These are phyloP conservation scores for Carex parvula DNA, from an alignment of 176 grass and related monocot species.

Conservation along the genomic window DNA sequence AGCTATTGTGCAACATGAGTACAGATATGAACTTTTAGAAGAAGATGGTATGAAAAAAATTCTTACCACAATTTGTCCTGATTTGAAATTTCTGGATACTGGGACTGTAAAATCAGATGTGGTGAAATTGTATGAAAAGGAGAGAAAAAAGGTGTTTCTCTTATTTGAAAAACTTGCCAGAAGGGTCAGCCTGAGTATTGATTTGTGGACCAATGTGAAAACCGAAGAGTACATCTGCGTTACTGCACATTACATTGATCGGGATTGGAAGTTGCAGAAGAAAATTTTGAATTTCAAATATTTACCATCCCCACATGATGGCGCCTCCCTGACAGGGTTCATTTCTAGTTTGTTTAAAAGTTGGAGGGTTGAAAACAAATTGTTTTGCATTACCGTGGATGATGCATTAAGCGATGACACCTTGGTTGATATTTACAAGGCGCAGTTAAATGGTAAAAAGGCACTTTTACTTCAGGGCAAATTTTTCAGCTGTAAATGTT, in stretches of 20 bases:
- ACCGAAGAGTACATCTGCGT: conserved; percentile 28
- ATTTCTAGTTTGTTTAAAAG: conserved; percentile 33
- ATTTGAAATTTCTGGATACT: conserved; percentile 24
- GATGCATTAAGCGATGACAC: conserved; percentile 26
- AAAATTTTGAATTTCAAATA: conserved; percentile 28
- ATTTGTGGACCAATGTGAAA: conserved; percentile 35
- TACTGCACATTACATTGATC: conserved; percentile 28
- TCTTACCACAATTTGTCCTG: conserved; percentile 23
- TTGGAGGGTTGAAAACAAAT: conserved; percentile 31
- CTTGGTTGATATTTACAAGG: conserved; percentile 32
- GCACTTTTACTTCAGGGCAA: conserved; percentile 24
- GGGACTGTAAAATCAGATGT: conserved; percentile 20
- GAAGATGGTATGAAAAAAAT: conserved; percentile 16
- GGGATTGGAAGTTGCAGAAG: conserved; percentile 30
- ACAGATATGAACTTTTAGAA: conserved; percentile 25
- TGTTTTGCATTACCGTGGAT: conserved; percentile 27
- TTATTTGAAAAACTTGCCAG: conserved; percentile 25
- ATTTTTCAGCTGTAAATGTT: conserved; percentile 22
- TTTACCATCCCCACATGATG: conserved; percentile 24
- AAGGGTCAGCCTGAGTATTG: conserved; percentile 29
- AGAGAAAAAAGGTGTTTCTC: conserved; percentile 24
- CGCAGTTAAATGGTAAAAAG: conserved; percentile 26
- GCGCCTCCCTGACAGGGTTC: conserved; percentile 1
- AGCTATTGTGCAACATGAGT: conserved; percentile 19
- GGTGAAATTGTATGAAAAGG: conserved; percentile 27